Percentiles rank a stretch among this genome's conserved stretches.
Evolutionary conservation across 1,284 basidiomycete genomes (phyloP).

Genomic region (Trametes sp.): DNA sequence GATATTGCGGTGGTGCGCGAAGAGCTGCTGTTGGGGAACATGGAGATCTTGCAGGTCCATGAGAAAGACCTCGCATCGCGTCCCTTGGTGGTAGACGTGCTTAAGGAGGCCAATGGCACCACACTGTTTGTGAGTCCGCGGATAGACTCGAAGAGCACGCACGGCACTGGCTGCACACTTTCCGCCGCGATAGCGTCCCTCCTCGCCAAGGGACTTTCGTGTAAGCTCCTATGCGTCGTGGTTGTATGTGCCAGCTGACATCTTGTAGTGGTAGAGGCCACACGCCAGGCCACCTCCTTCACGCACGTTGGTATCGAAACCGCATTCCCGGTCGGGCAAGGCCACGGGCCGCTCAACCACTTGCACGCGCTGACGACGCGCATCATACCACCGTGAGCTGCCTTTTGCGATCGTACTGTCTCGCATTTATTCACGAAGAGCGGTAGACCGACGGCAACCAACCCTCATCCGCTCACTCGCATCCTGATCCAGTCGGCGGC

Average conservation of each 20-base stretch:
- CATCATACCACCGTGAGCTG: conserved; percentile 65
- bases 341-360: conserved; percentile 91
- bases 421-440: neutral
- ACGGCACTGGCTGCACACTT: conserved; percentile 95
- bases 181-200: conserved; percentile 83
- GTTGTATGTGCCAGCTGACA: neutral
- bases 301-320: conserved; percentile 82
- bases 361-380: conserved; percentile 66
- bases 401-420: neutral
- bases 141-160: conserved; percentile 79
- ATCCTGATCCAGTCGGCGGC: conserved; percentile 68
- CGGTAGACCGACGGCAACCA: conserved; percentile 62
- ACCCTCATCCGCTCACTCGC: conserved; percentile 76
- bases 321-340: conserved; percentile 76
- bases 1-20: conserved; percentile 50
- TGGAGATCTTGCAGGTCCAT: conserved; percentile 61
- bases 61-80: conserved; percentile 31
- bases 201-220: conserved; percentile 59
- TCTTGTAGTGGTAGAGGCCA: conserved; percentile 63
- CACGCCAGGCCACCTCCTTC: conserved; percentile 69
- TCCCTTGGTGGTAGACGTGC: conserved; percentile 79
- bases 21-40: conserved; percentile 59
- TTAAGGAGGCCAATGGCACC: conserved; percentile 53
- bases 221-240: conserved; percentile 46
- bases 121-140: conserved; percentile 72